Conservation (phyloP, 2,329 filamentous ascomycete genomes). For the Claviceps monticola region DNA sequence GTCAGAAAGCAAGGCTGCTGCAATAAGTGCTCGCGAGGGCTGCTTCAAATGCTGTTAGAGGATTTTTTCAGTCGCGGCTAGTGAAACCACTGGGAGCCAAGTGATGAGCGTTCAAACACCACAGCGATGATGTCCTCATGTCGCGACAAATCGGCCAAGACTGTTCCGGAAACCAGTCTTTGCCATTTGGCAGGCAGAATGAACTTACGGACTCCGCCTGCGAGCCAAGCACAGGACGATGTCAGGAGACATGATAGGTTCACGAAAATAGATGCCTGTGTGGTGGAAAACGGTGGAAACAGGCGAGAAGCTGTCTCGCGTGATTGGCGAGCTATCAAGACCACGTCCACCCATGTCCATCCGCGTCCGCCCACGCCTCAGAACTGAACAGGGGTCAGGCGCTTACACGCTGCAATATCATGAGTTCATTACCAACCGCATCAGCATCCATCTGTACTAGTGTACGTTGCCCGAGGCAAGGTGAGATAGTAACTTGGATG, state of each 20-base stretch:
- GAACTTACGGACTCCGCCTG: slow-evolving; percentile 3
- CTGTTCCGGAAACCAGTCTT: neutral
- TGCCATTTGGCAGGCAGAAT: too few species aligned
- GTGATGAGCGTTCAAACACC: neutral
- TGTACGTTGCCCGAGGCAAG: neutral
- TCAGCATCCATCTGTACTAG: neutral
- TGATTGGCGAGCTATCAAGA: slow-evolving; percentile 14
- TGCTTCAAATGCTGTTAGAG: neutral
- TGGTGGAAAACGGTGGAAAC: slow-evolving; percentile 10
- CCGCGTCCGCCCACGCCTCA: neutral
- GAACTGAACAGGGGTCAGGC: slow-evolving; percentile 10
- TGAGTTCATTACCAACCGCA: neutral
- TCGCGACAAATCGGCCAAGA: neutral
- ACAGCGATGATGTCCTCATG: neutral
- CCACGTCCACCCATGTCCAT: neutral
- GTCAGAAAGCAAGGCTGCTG: too few species aligned
- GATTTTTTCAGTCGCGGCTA: neutral
- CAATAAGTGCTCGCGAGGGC: neutral
- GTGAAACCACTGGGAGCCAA: neutral
- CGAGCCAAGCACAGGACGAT: slow-evolving; percentile 3
- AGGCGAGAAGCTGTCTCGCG: slow-evolving; percentile 14
- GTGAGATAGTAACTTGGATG: neutral
- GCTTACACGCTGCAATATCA: slow-evolving; percentile 12
- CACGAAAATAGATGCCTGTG: slow-evolving; percentile 16
- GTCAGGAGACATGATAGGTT: slow-evolving; percentile 7